Conservation (phyloP, 257 asterid species). For the Lantana camara region DNA sequence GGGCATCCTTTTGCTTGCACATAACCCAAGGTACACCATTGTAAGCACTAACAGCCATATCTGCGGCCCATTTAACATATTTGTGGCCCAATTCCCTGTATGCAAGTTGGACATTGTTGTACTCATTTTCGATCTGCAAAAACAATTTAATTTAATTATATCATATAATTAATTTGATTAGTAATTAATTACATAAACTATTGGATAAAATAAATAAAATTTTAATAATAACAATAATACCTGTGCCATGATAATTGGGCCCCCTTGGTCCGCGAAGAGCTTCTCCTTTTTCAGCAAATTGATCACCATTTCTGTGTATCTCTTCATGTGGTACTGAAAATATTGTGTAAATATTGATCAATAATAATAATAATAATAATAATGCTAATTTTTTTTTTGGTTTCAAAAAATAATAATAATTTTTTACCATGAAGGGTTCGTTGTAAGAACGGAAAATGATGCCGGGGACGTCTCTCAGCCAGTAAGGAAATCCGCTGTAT, state of each 20-base stretch:
- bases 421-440: slow-evolving; percentile 75
- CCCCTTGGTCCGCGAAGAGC: slow-evolving; percentile 93
- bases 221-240: slow-evolving; percentile 24
- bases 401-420: no score
- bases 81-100: slow-evolving; percentile 61
- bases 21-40: slow-evolving; percentile 75
- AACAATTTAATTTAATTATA: no score
- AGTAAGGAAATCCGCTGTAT: slow-evolving; percentile 79
- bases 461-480: slow-evolving; percentile 68
- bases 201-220: background rate
- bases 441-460: slow-evolving; percentile 81
- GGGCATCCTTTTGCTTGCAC: slow-evolving; percentile 92
- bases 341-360: background rate
- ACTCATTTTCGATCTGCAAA: slow-evolving; percentile 83
- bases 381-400: background rate
- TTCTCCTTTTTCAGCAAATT: slow-evolving; percentile 62
- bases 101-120: slow-evolving; percentile 69
- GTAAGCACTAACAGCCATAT: slow-evolving; percentile 63
- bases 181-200: no score
- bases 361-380: no score
- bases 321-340: slow-evolving; percentile 71
- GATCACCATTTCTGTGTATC: slow-evolving; percentile 52
- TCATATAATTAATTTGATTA: no score
- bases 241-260: slow-evolving; percentile 89
- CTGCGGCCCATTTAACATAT: slow-evolving; percentile 84